Evolutionary conservation across 2,329 filamentous ascomycete genomes (phyloP).

Genomic region (Ustulina deusta): DNA sequence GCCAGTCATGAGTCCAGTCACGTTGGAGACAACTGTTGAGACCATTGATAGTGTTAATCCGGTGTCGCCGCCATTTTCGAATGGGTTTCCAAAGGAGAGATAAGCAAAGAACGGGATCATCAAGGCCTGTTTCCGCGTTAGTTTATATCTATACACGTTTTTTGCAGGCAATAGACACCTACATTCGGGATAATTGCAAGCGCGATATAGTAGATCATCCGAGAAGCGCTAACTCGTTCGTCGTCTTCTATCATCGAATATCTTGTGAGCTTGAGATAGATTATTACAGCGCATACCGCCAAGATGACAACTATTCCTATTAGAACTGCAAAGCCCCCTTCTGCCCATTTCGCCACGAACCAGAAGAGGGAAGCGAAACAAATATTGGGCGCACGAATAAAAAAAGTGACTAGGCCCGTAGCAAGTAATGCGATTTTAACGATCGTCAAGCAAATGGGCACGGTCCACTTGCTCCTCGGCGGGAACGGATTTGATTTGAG

Average conservation of each 20-base stretch:
- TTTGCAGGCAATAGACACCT: conserved; percentile 46
- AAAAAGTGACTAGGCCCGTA: conserved; percentile 70
- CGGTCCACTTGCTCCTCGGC: conserved; percentile 69
- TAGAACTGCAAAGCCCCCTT: conserved; percentile 67
- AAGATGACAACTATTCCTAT: conserved; percentile 63
- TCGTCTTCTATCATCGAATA: conserved; percentile 66
- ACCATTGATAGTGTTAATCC: conserved; percentile 69
- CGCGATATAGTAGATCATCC: conserved; percentile 76
- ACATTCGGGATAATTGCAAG: conserved; percentile 70
- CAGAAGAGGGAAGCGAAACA: conserved; percentile 77
- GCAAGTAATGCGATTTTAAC: conserved; percentile 64
- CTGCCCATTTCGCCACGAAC: conserved; percentile 72
- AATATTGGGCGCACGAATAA: conserved; percentile 66
- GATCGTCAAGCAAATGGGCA: conserved; percentile 66
- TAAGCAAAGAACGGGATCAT: conserved; percentile 74
- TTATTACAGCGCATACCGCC: conserved; percentile 62
- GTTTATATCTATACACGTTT: conserved; percentile 5
- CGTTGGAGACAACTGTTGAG: conserved; percentile 73
- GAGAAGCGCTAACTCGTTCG: conserved; percentile 72
- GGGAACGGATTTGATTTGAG: conserved; percentile 68
- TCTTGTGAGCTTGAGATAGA: conserved; percentile 69
- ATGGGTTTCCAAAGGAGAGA: conserved; percentile 60
- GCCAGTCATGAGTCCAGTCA: conserved; percentile 73
- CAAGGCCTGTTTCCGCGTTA: conserved; percentile 61
- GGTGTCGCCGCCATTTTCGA: conserved; percentile 56